Conservation (phyloP, 371 early-diverging fungal genomes). For the Mortierella sp. region DNA sequence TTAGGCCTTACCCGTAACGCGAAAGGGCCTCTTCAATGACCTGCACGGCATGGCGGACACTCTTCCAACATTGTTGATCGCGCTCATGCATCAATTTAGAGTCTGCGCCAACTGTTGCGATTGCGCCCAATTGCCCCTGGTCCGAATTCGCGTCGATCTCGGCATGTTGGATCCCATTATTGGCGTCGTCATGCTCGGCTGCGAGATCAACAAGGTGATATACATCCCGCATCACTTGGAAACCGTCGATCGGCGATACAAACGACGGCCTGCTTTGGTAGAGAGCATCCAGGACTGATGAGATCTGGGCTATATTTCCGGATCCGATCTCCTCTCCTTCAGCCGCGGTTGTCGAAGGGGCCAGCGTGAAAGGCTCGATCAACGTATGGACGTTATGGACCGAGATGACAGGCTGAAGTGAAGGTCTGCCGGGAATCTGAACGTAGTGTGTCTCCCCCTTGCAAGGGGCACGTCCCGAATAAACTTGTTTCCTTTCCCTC, state of each 20-base stretch:
- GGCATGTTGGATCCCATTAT: no score
- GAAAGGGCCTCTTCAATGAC: constrained; percentile 75
- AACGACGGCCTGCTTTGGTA: constrained; percentile 43
- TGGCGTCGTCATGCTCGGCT: constrained; percentile 17
- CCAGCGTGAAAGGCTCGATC: constrained; percentile 30
- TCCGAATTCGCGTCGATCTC: not conserved
- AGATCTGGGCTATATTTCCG: not conserved
- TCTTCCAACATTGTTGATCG: constrained; percentile 43
- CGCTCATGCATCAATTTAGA: constrained; percentile 24
- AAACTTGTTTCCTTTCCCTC: not conserved
- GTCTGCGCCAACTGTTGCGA: constrained; percentile 3
- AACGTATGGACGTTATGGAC: constrained; percentile 50
- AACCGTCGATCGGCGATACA: constrained; percentile 41
- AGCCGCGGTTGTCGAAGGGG: constrained; percentile 12
- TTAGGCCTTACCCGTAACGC: constrained; percentile 67
- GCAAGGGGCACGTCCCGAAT: constrained; percentile 35
- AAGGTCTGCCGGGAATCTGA: constrained; percentile 8
- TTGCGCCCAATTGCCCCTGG: constrained; percentile 16
- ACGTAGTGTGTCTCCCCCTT: constrained; percentile 41
- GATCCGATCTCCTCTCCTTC: not conserved
- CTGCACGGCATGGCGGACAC: constrained; percentile 60
- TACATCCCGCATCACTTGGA: constrained; percentile 51
- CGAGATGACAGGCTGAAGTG: constrained; percentile 41
- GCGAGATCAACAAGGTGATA: constrained; percentile 47
- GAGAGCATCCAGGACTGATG: constrained; percentile 28